Base-by-base conservation (phyloP, 257 asterid species). In the Nicotiana undulata region DNA sequence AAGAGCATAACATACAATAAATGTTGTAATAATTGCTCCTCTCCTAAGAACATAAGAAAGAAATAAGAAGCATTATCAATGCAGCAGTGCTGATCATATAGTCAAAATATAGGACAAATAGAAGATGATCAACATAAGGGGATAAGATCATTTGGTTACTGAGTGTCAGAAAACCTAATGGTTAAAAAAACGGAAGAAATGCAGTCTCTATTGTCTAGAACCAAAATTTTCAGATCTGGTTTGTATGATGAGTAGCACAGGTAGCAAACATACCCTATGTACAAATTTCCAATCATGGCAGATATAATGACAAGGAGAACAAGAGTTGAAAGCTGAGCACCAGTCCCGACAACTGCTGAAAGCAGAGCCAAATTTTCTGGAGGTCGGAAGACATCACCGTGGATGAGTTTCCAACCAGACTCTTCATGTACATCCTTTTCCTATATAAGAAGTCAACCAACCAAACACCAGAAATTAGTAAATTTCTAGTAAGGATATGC, bases 381-480 rank as follows among this genome's bases (percentile, higher is more conserved):
- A 82, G 98, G 90, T 55, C 98, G 93, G 86, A 94, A 94, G 53
- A 92, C 97, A 84, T 94, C 98, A 70, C 97, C 98, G 82, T 92
- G 97, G 87, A 92, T 93, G 76, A 94, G 97, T 83, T 94, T 94
- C 98, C 98, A 94, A 76, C 98, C 97, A 83, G 98, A 90, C 85
- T 90, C 97, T 83, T 94, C 98, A 87, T 32, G 88, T 75, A 91
- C 92, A 63, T 91, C 95, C 76, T 94, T 90, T 82, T 94, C 97
- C 98, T 92, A 80, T 34, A 81, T 63, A 88, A 40, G 79, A 70
- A 22, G n/a, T 46, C 40, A 72, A 72, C 22, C 60, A 72, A 46
- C 24, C 13, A 46, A 46, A 72, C 40, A 46, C 15, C 40, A 6
- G 9, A 24, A 46, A 46, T 72, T 51, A 72, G 60, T 72, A 46